A percentile compares a stretch with the other conserved stretches of the same genome.
phyloP scores from a whole-genome alignment of 768 basidiomycete genomes.

The Tylopilus sp. region DNA sequence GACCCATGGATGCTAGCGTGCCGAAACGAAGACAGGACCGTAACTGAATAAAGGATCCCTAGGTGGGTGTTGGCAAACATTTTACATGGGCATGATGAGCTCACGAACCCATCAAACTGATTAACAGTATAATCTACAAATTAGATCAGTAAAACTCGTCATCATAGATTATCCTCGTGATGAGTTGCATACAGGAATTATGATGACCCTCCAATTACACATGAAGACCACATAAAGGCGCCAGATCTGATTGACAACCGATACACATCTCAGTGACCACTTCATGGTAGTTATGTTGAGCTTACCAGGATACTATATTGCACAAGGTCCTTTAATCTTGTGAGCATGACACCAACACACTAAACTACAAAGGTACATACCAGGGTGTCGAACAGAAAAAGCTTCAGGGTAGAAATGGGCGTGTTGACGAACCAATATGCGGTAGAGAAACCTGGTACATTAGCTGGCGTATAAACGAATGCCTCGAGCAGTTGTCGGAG shows the following conservation, averaged over 20 bases:
- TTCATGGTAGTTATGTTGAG: not conserved
- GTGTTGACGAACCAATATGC: not conserved
- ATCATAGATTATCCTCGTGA: not conserved
- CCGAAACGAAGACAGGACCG: no score
- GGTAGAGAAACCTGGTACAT: not conserved
- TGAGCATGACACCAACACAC: not conserved
- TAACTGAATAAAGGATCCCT: not conserved
- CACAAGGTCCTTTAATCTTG: not conserved
- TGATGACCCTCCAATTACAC: not conserved
- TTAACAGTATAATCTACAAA: not conserved
- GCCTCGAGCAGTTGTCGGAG: slow-evolving; percentile 2
- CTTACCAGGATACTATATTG: not conserved
- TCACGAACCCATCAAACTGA: not conserved
- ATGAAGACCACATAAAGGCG: slow-evolving; percentile 3
- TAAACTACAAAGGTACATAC: not conserved
- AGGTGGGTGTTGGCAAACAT: not conserved
- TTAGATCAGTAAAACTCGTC: not conserved
- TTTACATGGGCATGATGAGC: not conserved
- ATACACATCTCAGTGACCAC: not conserved
- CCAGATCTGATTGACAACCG: not conserved
- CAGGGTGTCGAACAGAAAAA: not conserved
- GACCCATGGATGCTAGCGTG: not conserved
- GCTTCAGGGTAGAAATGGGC: not conserved
- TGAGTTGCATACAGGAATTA: not conserved
- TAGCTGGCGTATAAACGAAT: not conserved